Evolutionary conservation across 2,329 filamentous ascomycete species (phyloP).

Genomic region (Trichocomaceae sp.): DNA sequence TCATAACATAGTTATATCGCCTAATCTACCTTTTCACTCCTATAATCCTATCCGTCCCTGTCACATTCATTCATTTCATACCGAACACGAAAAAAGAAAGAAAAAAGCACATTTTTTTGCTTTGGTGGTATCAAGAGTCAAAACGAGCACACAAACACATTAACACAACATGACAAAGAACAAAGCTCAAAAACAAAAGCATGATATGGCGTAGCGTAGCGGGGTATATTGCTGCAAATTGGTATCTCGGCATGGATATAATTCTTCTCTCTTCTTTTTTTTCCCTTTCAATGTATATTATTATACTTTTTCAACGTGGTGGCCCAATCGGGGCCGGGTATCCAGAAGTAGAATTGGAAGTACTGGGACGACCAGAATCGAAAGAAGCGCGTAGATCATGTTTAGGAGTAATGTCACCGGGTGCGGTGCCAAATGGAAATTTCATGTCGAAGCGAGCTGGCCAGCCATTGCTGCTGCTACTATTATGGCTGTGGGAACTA

Average conservation of each 20-base stretch:
- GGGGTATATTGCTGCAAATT: conserved; percentile 43
- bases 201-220: conserved; percentile 22
- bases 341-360: conserved; percentile 95
- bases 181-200: conserved; percentile 24
- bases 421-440: conserved; percentile 56
- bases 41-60: not conserved
- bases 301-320: conserved; percentile 65
- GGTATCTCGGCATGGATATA: conserved; percentile 23
- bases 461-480: conserved; percentile 55
- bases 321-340: conserved; percentile 88
- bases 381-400: conserved; percentile 78
- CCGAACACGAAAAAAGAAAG: not conserved
- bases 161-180: conserved; percentile 19
- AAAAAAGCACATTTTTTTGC: conserved; percentile 13
- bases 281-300: conserved; percentile 26
- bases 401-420: conserved; percentile 76
- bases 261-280: conserved; percentile 24
- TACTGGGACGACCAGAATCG: conserved; percentile 86
- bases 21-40: not conserved
- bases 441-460: conserved; percentile 54
- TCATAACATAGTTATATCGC: not conserved
- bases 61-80: conserved; percentile 10
- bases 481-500: conserved; percentile 55
- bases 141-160: conserved; percentile 14
- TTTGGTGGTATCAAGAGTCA: conserved; percentile 27